Base-by-base conservation (phyloP, 179 eudicot genomes). In the Silene coronaria region DNA sequence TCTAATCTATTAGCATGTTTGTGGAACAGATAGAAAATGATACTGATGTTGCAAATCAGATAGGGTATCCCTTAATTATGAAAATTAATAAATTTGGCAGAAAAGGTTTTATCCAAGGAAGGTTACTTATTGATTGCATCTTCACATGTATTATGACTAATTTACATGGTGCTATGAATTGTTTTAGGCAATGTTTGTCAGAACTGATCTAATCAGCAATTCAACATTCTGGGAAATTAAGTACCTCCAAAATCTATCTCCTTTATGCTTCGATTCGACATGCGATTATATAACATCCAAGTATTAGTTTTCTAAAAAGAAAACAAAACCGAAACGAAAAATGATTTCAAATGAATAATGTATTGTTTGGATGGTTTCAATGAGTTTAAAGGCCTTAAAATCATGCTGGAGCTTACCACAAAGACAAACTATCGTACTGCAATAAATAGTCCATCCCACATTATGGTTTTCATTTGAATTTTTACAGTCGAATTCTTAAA, bases 61-160 rank as follows among this genome's bases (percentile, higher is more conserved):
- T 19, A 68, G 72, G 55, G 53, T 68, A 68, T 38, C 4, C 8
- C n/a, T 42, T 21, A 38, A 68, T n/a, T 22, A 38, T 36, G 53
- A 67, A 26, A 21, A 36, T 38, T n/a, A 19, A 36, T 10, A 38
- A 67, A 16, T 67, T 36, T 0, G 71, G 53, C 13, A 67, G 26
- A 67, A 67, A 5, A 19, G 53, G 17, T 19, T 67, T 67, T 36
- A 5, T 67, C 27, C 71, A 36, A 34, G 71, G 71, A 38, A 36
- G 53, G 71, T 67, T 34, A 32, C 3, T 8, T 66, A 10, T 63
- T 66, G 24, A 26, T 19, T 68, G 55, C 71, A 68, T 36, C 55
- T 68, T 69, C 72, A 46, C 72, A 69, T 69, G 72, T 17, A 45
- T 9, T 10, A 23, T 69, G 32, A 46, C 45, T 38, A 38, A 38